Conservation (phyloP, 306 rosid genomes). For the Erythrophleum fordii region DNA sequence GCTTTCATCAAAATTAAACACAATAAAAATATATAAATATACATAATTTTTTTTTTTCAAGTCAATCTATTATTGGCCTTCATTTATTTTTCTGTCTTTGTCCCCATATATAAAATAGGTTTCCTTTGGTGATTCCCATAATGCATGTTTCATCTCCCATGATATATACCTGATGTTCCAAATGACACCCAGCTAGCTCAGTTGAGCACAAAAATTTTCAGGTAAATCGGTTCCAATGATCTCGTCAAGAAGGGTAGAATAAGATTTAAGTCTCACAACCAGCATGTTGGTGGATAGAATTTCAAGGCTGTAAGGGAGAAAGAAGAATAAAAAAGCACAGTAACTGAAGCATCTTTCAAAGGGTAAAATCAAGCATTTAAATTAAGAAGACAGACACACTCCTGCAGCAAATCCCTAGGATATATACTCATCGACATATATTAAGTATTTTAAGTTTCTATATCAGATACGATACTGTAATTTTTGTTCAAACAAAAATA, state of each 20-base stretch:
- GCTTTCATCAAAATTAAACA: not conserved
- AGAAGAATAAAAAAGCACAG: not conserved
- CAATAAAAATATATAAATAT: not conserved
- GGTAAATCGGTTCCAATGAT: not conserved
- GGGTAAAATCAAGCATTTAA: not conserved
- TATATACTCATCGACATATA: not conserved
- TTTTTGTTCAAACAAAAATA: not conserved
- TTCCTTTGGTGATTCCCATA: not conserved
- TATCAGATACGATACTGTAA: not conserved
- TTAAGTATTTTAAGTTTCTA: not conserved
- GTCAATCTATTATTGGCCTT: slow-evolving; percentile 34
- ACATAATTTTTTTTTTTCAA: not conserved
- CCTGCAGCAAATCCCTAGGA: not conserved
- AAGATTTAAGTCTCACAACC: not conserved
- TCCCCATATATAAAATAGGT: not conserved
- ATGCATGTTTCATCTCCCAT: not conserved
- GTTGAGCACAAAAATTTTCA: not conserved
- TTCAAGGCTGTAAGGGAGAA: not conserved
- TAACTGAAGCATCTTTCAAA: not conserved
- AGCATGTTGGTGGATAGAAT: not conserved
- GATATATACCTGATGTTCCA: not conserved
- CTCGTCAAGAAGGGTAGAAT: too few species aligned
- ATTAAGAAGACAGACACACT: not conserved
- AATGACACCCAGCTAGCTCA: not conserved
- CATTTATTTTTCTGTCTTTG: slow-evolving; percentile 22